Conservation (phyloP, 495 filamentous ascomycete genomes). For the Aspergillus olivimuriae region DNA sequence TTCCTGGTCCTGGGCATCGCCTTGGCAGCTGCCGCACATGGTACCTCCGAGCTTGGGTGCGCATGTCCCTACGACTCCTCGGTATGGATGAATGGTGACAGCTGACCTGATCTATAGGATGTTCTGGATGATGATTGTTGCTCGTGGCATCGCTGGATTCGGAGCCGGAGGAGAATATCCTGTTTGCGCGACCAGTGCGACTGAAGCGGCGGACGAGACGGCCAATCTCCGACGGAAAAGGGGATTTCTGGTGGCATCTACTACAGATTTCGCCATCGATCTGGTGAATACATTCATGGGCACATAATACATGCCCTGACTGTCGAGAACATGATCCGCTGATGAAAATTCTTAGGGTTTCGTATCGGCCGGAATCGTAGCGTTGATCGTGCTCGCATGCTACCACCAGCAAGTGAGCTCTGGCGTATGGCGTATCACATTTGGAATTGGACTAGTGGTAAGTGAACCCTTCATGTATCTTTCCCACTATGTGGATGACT, state of each 20-base stretch:
- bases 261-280: conserved; percentile 29
- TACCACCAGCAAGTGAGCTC: conserved; percentile 17
- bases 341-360: conserved; percentile 16
- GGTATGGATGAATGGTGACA: not conserved
- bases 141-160: conserved; percentile 47
- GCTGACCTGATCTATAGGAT: conserved; percentile 17
- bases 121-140: conserved; percentile 52
- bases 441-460: conserved; percentile 31
- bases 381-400: conserved; percentile 26
- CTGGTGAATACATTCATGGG: conserved; percentile 9
- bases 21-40: conserved; percentile 25
- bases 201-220: conserved; percentile 42
- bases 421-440: conserved; percentile 32
- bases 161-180: conserved; percentile 46
- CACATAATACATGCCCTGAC: not conserved
- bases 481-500: not conserved
- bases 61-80: not conserved
- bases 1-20: conserved; percentile 25
- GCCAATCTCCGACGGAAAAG: conserved; percentile 17
- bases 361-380: conserved; percentile 23
- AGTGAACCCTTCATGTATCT: conserved; percentile 1
- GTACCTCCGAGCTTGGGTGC: conserved; percentile 22
- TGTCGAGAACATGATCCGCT: not conserved
- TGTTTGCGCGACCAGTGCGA: conserved; percentile 36
- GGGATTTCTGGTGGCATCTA: conserved; percentile 26